Evolutionary conservation across 2,329 filamentous ascomycete species (phyloP).

Genomic region (Verticillium zaregamsianum): DNA sequence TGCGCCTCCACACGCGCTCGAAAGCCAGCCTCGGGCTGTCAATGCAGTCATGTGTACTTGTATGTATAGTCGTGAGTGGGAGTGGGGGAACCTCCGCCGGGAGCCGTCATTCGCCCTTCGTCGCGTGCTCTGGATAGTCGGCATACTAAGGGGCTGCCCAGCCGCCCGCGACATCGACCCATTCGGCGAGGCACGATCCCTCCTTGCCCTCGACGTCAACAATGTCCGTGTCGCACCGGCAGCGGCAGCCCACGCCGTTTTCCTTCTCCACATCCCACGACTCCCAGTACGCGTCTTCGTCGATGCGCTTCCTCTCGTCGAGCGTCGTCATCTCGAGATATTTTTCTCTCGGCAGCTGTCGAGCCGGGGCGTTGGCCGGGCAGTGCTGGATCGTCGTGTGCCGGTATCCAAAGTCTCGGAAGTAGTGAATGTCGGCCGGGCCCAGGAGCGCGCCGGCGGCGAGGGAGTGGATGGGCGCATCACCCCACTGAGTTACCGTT

Average conservation of each 20-base stretch:
- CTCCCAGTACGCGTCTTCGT: constrained; percentile 97
- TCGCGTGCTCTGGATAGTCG: neutral
- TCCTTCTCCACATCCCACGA: constrained; percentile 82
- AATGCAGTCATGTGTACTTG: neutral
- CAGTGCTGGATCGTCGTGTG: constrained; percentile 99
- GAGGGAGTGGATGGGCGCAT: constrained; percentile 96
- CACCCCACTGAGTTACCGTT: constrained; percentile 72
- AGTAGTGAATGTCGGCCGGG: constrained; percentile 89
- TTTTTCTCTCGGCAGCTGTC: constrained; percentile 75
- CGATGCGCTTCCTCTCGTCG: constrained; percentile 77
- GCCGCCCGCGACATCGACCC: constrained; percentile 95
- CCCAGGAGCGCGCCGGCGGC: constrained; percentile 84
- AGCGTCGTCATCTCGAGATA: constrained; percentile 77
- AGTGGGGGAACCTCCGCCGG: neutral
- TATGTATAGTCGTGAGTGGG: neutral
- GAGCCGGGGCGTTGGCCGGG: constrained; percentile 86
- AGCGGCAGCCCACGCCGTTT: constrained; percentile 95
- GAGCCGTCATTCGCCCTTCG: neutral
- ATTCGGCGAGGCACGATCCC: constrained; percentile 89
- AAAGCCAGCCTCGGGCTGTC: neutral
- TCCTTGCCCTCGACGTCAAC: constrained; percentile 97
- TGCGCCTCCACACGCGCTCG: neutral
- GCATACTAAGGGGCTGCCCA: constrained; percentile 54
- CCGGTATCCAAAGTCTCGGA: constrained; percentile 96
- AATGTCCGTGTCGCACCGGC: constrained; percentile 94